Conservation (phyloP, 2,329 filamentous ascomycete genomes). For the Calonectria pseudoturangicola region DNA sequence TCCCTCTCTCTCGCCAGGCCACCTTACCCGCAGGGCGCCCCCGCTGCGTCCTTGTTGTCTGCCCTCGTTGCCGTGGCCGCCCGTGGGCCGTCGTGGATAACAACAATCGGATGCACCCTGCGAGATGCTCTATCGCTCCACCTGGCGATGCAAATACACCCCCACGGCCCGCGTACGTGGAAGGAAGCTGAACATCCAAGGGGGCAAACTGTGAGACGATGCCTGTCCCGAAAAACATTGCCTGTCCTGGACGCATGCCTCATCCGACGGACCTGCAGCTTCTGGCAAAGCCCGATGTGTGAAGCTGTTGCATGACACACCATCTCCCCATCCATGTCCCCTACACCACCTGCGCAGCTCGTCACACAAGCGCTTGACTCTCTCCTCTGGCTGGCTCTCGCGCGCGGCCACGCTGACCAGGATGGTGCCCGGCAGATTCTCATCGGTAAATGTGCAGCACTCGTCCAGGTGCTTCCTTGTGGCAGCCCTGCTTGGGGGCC, state of each 20-base stretch:
- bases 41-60: conserved; percentile 13
- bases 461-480: conserved; percentile 13
- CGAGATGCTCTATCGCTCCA: conserved; percentile 30
- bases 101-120: conserved; percentile 33
- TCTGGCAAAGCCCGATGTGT: conserved; percentile 40
- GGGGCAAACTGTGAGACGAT: conserved; percentile 24
- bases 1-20: conserved; percentile 16
- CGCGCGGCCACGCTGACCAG: conserved; percentile 25
- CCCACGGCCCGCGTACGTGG: conserved; percentile 29
- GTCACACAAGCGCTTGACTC: conserved; percentile 39
- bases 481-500: conserved; percentile 1
- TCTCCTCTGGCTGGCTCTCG: conserved; percentile 34
- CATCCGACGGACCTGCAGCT: conserved; percentile 54
- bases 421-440: conserved; percentile 22
- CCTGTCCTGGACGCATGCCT: conserved; percentile 41
- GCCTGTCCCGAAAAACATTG: conserved; percentile 19
- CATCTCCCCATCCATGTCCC: conserved; percentile 33
- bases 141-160: conserved; percentile 23
- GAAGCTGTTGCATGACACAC: conserved; percentile 38
- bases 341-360: conserved; percentile 33
- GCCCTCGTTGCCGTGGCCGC: conserved; percentile 38
- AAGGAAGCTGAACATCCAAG: conserved; percentile 20
- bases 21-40: conserved; percentile 9
- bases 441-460: conserved; percentile 22
- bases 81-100: conserved; percentile 31